Base-by-base conservation (phyloP, 2,329 filamentous ascomycete species). In the Penicillium aurantiogriseum region DNA sequence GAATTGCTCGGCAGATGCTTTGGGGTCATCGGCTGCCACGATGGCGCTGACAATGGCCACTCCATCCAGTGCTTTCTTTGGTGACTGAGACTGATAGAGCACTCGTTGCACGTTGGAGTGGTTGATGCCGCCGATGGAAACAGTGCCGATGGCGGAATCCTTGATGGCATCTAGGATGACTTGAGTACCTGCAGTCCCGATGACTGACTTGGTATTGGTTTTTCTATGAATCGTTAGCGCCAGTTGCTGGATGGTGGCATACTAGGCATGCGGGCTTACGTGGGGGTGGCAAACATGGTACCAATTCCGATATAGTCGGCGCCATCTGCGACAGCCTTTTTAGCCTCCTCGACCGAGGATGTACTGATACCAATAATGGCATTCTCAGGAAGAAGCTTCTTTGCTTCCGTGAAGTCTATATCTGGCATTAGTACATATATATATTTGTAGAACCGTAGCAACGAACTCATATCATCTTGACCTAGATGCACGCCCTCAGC, bases 401-500 rank as follows among this genome's bases (percentile, higher is more conserved):
- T 88, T 2, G 92, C 92, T 39, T 83, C 81, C 9, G 76, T 69
- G 29, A 90, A 62, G 27, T 36, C 52, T 57, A 35, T 17, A 47
- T 35, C 21, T 2, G 2, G 23, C 4, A 33, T 58, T 8, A 58
- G 23, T 33, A 43, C 25, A 47, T 40, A 39, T 15, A 39, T 42
- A 42, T 42, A 21, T 31, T 19, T 45, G 51, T 40, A n/a, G 38
- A 45, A 47, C 27, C 36, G 23, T 39, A 36, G 19, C 7, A 25
- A 74, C 81, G 64, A 74, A 90, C 88, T 81, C 80, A 96, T 88
- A 74, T 97, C 93, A 82, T 97, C 92, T 78, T 97, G 93, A 7
- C 94, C 94, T 49, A 97, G 84, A 73, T 97, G 94, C 9, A 96
- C 91, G 45, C 94, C 94, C 77, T 97, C 93, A 56, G 90, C 94